A percentile compares a stretch with the other conserved stretches of the same genome.
Evolutionary conservation across 306 rosid genomes (phyloP).

Genomic region (Potentilla sterilis): DNA sequence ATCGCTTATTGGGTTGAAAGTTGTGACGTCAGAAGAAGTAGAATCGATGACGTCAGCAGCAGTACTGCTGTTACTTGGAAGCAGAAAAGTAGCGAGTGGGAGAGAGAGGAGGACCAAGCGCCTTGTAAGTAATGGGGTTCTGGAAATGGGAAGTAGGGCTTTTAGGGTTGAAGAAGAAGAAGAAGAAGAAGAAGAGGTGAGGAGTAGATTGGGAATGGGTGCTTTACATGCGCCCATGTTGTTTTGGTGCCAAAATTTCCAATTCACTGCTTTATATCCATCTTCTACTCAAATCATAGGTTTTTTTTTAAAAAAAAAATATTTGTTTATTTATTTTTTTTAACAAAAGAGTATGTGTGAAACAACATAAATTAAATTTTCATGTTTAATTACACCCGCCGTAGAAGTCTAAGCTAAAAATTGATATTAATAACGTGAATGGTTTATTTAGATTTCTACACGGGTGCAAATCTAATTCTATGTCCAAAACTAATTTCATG

Average conservation of each 20-base stretch:
- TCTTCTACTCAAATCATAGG: too few species aligned
- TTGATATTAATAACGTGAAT: too few species aligned
- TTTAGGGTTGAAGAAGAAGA: slow-evolving; percentile 18
- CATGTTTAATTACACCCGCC: too few species aligned
- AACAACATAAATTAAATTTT: too few species aligned
- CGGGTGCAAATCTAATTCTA: too few species aligned
- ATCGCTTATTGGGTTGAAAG: slow-evolving; percentile 52
- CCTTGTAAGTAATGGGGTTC: slow-evolving; percentile 34
- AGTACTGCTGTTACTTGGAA: slow-evolving; percentile 25
- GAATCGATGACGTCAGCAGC: slow-evolving; percentile 1
- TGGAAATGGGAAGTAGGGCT: slow-evolving; percentile 26
- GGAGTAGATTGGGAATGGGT: slow-evolving; percentile 38
- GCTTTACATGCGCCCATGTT: slow-evolving; percentile 42
- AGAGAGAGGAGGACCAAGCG: slow-evolving; percentile 57
- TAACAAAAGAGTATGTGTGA: too few species aligned
- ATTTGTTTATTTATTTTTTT: too few species aligned
- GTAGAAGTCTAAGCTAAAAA: too few species aligned
- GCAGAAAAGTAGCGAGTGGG: slow-evolving; percentile 43
- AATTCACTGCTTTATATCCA: neutral
- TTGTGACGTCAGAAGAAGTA: slow-evolving; percentile 22
- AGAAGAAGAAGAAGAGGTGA: slow-evolving; percentile 18
- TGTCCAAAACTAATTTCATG: too few species aligned
- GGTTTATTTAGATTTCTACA: too few species aligned
- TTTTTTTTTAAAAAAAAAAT: too few species aligned
- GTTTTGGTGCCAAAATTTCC: slow-evolving; percentile 23